Conservation (phyloP, 2,329 filamentous ascomycete genomes). For the Colletotrichum sp. region DNA sequence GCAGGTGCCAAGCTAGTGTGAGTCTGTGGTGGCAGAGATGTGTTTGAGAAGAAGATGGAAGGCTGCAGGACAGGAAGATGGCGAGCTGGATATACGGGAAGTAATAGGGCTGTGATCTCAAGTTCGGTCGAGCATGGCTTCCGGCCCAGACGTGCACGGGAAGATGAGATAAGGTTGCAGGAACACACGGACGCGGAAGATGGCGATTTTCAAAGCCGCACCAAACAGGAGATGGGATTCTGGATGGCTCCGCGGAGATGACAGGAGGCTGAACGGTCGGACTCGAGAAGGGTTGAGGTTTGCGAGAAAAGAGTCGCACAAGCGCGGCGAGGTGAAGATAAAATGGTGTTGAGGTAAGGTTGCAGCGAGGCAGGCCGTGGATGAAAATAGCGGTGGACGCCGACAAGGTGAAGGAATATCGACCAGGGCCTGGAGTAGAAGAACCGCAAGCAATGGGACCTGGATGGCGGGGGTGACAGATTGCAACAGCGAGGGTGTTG, state of each 20-base stretch:
- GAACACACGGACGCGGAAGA: neutral
- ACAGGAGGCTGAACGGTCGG: neutral
- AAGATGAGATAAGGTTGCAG: slow-evolving; percentile 6
- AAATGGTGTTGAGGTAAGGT: neutral
- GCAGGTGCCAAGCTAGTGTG: neutral
- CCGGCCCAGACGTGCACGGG: neutral
- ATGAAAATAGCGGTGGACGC: neutral
- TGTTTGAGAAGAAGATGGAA: neutral
- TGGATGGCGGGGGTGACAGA: neutral
- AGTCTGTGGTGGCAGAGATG: neutral
- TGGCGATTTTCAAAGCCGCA: neutral
- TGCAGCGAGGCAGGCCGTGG: neutral
- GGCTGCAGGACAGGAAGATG: neutral
- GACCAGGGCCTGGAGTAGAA: neutral
- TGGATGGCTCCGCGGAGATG: neutral
- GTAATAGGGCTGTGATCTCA: neutral
- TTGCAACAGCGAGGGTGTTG: neutral
- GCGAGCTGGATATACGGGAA: neutral
- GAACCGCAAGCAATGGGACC: neutral
- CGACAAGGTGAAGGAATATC: neutral
- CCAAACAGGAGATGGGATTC: neutral
- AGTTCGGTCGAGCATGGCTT: neutral
- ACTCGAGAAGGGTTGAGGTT: neutral
- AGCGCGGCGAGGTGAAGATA: neutral
- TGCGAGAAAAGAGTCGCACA: neutral